Evolutionary conservation across 2,329 filamentous ascomycete species (phyloP).

Genomic region (Drechslerella stenobrocha): DNA sequence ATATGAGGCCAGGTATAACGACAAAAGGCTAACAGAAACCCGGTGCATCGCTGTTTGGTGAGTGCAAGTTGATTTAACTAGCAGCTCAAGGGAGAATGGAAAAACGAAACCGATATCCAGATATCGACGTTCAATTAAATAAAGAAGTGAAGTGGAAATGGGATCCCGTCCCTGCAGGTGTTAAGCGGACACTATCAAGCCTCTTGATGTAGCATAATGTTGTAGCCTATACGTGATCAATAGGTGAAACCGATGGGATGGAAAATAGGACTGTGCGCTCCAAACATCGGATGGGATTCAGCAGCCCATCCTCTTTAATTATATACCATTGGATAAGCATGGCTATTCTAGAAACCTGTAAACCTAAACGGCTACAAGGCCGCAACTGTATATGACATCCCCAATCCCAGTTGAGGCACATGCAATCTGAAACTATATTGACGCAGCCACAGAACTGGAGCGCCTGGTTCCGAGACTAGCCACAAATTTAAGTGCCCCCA

Average conservation of each 20-base stretch:
- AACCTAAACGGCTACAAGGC: no score
- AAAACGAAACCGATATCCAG: constrained; percentile 11
- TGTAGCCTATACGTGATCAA: no score
- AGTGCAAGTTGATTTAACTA: no score
- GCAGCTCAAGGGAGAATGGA: neutral
- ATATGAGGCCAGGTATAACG: constrained; percentile 23
- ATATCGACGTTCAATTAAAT: neutral
- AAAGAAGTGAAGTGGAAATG: neutral
- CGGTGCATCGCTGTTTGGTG: constrained; percentile 11
- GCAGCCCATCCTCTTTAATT: no score
- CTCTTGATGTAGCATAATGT: no score
- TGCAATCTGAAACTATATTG: constrained; percentile 35
- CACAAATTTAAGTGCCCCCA: no score
- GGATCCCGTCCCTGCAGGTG: constrained; percentile 1
- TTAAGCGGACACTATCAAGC: neutral
- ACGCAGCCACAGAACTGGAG: constrained; percentile 29
- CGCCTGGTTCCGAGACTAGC: constrained; percentile 10
- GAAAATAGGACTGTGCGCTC: no score
- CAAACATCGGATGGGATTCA: no score
- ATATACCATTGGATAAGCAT: neutral
- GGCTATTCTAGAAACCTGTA: constrained; percentile 13
- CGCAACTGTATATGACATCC: constrained; percentile 11
- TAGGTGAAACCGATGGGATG: no score
- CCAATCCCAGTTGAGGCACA: neutral
- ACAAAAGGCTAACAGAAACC: constrained; percentile 23